phyloP scores from a whole-genome alignment of 2,329 filamentous ascomycete genomes.

The Botrytis fragariae region DNA sequence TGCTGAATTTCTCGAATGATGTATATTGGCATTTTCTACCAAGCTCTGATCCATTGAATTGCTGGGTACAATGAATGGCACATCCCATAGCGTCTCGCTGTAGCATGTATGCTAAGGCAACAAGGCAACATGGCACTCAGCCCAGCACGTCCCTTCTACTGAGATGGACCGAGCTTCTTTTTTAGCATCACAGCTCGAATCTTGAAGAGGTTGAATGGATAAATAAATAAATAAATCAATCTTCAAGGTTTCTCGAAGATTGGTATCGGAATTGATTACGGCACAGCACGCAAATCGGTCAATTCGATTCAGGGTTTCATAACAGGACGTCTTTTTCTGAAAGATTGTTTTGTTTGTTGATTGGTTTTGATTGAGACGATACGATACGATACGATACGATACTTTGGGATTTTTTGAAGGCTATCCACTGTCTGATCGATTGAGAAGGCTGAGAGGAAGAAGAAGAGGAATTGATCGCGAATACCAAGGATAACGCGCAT shows the following conservation, averaged over 20 bases:
- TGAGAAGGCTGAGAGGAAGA: not conserved
- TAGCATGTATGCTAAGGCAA: not conserved
- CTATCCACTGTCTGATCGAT: not conserved
- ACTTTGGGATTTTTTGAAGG: not conserved
- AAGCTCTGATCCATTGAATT: too few species aligned
- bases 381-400: not conserved
- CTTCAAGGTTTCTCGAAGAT: not conserved
- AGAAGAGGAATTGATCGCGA: not conserved
- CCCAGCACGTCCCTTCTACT: not conserved
- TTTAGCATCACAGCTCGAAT: constrained; percentile 1
- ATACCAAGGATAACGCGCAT: too few species aligned
- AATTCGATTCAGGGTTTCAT: not conserved
- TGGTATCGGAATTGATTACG: not conserved
- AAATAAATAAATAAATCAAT: not conserved
- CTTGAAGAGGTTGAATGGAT: not conserved
- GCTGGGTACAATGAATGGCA: not conserved
- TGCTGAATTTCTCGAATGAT: not conserved
- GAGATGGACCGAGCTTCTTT: not conserved
- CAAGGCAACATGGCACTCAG: not conserved
- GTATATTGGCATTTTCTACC: not conserved
- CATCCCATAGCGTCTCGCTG: not conserved
- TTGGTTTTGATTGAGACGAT: not conserved
- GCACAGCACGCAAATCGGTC: not conserved
- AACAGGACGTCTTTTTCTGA: not conserved
- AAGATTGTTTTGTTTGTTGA: not conserved